A percentile compares a stretch with the other conserved stretches of the same genome.
Conservation (phyloP, 352 stramenopile genomes). For the Thraustotheca clavata region DNA sequence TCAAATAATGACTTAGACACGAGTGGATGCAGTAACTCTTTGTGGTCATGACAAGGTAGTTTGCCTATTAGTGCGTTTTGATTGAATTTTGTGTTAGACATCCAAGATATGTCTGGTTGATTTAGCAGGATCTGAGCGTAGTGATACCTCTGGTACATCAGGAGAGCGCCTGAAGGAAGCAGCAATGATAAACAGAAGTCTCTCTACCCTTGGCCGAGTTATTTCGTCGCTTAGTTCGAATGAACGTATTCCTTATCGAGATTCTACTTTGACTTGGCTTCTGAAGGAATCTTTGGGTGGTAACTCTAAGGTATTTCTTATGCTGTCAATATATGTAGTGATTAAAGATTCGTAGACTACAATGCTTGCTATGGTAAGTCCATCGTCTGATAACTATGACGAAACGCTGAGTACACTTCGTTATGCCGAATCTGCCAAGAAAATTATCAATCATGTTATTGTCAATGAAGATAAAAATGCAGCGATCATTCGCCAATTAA, state of each 20-base stretch:
- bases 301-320: constrained; percentile 51
- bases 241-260: constrained; percentile 77
- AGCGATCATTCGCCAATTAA: constrained; percentile 62
- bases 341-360: constrained; percentile 40
- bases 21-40: constrained; percentile 48
- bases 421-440: constrained; percentile 77
- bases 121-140: constrained; percentile 71
- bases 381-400: constrained; percentile 63
- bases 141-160: constrained; percentile 67
- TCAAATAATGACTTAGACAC: constrained; percentile 24
- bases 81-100: constrained; percentile 28
- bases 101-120: constrained; percentile 86
- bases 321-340: background rate
- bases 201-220: constrained; percentile 83
- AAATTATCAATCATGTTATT: constrained; percentile 69
- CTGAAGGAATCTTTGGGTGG: constrained; percentile 78
- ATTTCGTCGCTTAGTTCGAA: constrained; percentile 63
- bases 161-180: constrained; percentile 87
- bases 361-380: constrained; percentile 83
- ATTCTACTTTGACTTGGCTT: constrained; percentile 81
- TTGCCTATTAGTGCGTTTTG: background rate
- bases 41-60: constrained; percentile 55
- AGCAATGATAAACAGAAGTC: constrained; percentile 89
- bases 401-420: constrained; percentile 80
- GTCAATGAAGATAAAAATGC: constrained; percentile 81